Base-by-base conservation (phyloP, 1,139 yeast genomes). In the Scheffersomyces insectosa region DNA sequence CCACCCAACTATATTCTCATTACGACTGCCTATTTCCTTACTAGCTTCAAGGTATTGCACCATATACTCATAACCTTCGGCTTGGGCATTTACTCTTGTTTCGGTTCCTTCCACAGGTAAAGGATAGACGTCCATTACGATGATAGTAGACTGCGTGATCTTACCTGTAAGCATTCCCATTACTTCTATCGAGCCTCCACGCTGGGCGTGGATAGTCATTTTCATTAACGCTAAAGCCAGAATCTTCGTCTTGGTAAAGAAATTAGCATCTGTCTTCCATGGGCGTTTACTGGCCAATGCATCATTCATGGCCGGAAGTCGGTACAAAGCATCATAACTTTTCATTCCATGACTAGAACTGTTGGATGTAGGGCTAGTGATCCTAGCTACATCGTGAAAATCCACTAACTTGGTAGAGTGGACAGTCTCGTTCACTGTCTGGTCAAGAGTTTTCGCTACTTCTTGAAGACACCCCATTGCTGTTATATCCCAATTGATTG, bases 71-170 rank as follows among this genome's bases (percentile, higher is more conserved):
- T 90, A 91, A 0, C 96, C 96, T 57, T 91, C 97, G 16, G 85
- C 84, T 59, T 88, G 90, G 0, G 98, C 98, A 63, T 93, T 93
- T 28, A 93, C 99, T 43, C 98, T 66, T 0, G 97, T 89, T 61
- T 93, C 98, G 0, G 98, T 90, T 1, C 98, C 98, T 63, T 88
- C 95, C 1, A 91, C 97, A 0, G 98, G 98, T 37, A 93, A 67
- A 5, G 91, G 84, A 61, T 87, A 93, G 4, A 83, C 85, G 60
- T 91, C 97, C 75, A 84, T 76, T 1, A 93, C 86, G 3, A 88
- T 77, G 48, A 93, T 80, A 11, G 79, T 74, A 37, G 76, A 66
- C 1, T 71, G 77, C 3, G 75, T 65, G 9, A 88, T 76, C 51
- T 83, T 83, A 0, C 98, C 98, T 0, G 93, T 80, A 65, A 93